Percentiles rank a stretch among this genome's conserved stretches.
phyloP scores from a whole-genome alignment of 1,139 yeast genomes.

The Candida glucosophila region DNA sequence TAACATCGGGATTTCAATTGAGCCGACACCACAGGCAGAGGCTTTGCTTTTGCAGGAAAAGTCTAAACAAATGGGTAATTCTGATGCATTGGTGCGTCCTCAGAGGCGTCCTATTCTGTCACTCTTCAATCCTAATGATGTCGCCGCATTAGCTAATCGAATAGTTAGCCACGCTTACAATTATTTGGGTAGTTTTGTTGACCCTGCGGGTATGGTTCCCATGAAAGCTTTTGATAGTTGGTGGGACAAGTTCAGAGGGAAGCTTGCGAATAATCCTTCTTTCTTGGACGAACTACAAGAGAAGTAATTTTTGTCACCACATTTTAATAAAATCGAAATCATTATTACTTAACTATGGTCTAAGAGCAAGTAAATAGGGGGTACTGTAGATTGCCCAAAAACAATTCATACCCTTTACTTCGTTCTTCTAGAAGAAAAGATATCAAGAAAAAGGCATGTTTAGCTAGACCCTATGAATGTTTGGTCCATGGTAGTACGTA shows the following conservation, averaged over 20 bases:
- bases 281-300: conserved; percentile 51
- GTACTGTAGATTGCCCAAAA: too few relatives aligned
- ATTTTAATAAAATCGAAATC: too few relatives aligned
- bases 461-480: too few relatives aligned
- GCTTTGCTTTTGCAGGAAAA: conserved; percentile 32
- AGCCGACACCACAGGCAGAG: conserved; percentile 58
- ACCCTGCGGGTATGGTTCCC: conserved; percentile 69
- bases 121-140: conserved; percentile 17
- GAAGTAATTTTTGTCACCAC: too few relatives aligned
- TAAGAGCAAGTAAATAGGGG: too few relatives aligned
- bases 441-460: too few relatives aligned
- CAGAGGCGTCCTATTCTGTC: conserved; percentile 5
- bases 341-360: too few relatives aligned
- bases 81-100: conserved; percentile 14
- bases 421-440: too few relatives aligned
- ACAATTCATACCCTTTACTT: too few relatives aligned
- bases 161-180: conserved; percentile 90
- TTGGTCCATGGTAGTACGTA: too few relatives aligned
- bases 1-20: conserved; percentile 83
- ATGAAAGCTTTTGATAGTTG: conserved; percentile 86
- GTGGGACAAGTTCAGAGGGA: conserved; percentile 87
- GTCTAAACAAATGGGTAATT: conserved; percentile 14
- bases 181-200: conserved; percentile 78
- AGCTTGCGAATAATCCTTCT: conserved; percentile 70
- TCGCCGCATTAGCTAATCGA: conserved; percentile 64